phyloP scores from a whole-genome alignment of 2,329 filamentous ascomycete genomes.

The Claviceps monticola region DNA sequence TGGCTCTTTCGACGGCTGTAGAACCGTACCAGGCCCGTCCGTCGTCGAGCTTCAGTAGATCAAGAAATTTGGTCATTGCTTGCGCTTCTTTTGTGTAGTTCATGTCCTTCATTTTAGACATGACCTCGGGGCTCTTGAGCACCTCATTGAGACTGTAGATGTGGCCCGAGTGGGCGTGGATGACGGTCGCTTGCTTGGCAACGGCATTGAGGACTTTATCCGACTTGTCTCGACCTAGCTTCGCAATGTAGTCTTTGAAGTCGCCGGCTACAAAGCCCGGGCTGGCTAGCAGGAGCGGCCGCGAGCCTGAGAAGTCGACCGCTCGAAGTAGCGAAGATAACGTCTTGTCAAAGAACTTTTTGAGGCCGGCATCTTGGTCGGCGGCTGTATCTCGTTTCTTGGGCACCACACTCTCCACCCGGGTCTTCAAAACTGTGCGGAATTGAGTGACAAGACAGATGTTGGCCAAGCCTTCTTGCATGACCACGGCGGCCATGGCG shows the following conservation, averaged over 20 bases:
- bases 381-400: constrained; percentile 51
- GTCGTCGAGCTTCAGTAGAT: constrained; percentile 68
- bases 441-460: constrained; percentile 72
- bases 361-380: constrained; percentile 57
- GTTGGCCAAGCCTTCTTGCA: constrained; percentile 79
- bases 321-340: constrained; percentile 63
- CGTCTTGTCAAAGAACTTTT: constrained; percentile 61
- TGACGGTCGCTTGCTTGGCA: constrained; percentile 51
- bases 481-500: constrained; percentile 77
- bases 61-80: constrained; percentile 73
- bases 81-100: constrained; percentile 76
- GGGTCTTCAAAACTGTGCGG: constrained; percentile 55
- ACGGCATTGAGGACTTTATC: constrained; percentile 58
- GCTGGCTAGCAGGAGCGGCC: constrained; percentile 71
- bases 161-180: constrained; percentile 76
- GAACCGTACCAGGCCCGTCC: constrained; percentile 84
- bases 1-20: constrained; percentile 65
- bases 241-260: constrained; percentile 62
- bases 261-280: constrained; percentile 76
- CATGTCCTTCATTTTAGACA: constrained; percentile 65
- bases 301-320: constrained; percentile 56
- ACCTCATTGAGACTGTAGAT: constrained; percentile 81
- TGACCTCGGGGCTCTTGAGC: constrained; percentile 66
- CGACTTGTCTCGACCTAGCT: constrained; percentile 39
- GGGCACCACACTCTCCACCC: constrained; percentile 50